Evolutionary conservation across 495 filamentous ascomycete species (phyloP).

Genomic region (Neurospora tetraspora): DNA sequence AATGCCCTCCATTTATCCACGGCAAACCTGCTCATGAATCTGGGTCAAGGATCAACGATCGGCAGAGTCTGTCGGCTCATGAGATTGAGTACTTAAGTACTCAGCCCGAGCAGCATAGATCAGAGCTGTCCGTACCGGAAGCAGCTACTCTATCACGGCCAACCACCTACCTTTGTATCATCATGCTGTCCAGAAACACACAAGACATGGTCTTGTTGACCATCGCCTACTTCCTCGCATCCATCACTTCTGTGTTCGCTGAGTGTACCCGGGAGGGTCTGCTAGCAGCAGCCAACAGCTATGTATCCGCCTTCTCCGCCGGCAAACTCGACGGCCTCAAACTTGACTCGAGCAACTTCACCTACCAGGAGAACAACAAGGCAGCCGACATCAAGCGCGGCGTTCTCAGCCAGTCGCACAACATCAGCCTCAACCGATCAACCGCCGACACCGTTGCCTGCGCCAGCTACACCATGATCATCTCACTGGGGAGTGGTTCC

Average conservation of each 20-base stretch:
- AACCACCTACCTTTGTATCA: neutral
- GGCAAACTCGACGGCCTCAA: conserved; percentile 20
- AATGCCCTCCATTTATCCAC: neutral
- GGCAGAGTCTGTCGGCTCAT: neutral
- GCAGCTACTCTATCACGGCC: neutral
- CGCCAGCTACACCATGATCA: conserved; percentile 35
- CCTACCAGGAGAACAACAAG: conserved; percentile 36
- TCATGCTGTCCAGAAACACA: neutral
- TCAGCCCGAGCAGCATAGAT: neutral
- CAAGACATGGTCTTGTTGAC: neutral
- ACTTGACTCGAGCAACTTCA: conserved; percentile 25
- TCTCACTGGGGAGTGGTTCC: conserved; percentile 14
- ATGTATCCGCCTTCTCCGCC: conserved; percentile 23
- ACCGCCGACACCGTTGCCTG: conserved; percentile 32
- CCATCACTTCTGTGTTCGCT: conserved; percentile 2
- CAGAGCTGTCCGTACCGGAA: neutral
- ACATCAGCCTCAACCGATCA: conserved; percentile 27
- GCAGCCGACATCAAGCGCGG: conserved; percentile 21
- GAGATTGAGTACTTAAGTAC: neutral
- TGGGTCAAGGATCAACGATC: neutral
- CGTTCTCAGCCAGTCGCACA: conserved; percentile 25
- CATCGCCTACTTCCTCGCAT: neutral
- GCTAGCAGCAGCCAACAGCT: conserved; percentile 26
- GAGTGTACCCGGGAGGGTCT: conserved; percentile 31
- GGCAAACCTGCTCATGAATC: neutral